Evolutionary conservation across 2,329 filamentous ascomycete species (phyloP).

Genomic region (Fusarium azukiicola): DNA sequence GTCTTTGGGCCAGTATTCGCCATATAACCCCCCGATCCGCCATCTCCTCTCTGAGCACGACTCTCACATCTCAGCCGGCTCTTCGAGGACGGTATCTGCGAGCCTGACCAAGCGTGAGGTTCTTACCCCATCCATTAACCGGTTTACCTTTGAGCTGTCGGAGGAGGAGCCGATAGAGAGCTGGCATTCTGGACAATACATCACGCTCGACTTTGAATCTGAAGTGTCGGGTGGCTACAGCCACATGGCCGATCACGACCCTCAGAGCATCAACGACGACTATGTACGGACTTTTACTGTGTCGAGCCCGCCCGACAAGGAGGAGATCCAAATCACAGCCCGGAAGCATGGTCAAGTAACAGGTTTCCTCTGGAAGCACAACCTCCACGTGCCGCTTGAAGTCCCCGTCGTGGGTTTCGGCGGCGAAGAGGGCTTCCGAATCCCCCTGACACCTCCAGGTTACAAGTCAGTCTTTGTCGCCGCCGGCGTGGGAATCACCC

Average conservation of each 20-base stretch:
- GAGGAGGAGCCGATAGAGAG: conserved; percentile 43
- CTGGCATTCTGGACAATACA: conserved; percentile 88
- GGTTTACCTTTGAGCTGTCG: conserved; percentile 76
- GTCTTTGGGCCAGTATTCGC: conserved; percentile 77
- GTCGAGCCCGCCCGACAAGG: conserved; percentile 75
- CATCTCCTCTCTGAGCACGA: conserved; percentile 79
- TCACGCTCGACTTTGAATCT: conserved; percentile 85
- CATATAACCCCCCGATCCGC: conserved; percentile 89
- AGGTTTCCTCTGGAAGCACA: conserved; percentile 79
- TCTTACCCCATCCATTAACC: conserved; percentile 83
- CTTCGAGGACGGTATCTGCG: conserved; percentile 63
- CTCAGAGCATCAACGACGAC: conserved; percentile 90
- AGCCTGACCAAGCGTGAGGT: conserved; percentile 77
- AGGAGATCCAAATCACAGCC: conserved; percentile 86
- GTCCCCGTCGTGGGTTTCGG: conserved; percentile 87
- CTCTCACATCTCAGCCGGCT: conserved; percentile 34
- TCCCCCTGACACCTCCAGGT: conserved; percentile 53
- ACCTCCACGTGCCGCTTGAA: conserved; percentile 76
- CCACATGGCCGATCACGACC: conserved; percentile 92
- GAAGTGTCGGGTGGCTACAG: conserved; percentile 88
- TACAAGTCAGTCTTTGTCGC: conserved; percentile 81
- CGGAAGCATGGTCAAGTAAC: conserved; percentile 86
- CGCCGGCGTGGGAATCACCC: conserved; percentile 91
- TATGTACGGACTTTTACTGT: conserved; percentile 92
- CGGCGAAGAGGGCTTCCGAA: conserved; percentile 73